Evolutionary conservation across 169 alveolate species (phyloP).

Genomic region (Plasmodium cynomolgi): DNA sequence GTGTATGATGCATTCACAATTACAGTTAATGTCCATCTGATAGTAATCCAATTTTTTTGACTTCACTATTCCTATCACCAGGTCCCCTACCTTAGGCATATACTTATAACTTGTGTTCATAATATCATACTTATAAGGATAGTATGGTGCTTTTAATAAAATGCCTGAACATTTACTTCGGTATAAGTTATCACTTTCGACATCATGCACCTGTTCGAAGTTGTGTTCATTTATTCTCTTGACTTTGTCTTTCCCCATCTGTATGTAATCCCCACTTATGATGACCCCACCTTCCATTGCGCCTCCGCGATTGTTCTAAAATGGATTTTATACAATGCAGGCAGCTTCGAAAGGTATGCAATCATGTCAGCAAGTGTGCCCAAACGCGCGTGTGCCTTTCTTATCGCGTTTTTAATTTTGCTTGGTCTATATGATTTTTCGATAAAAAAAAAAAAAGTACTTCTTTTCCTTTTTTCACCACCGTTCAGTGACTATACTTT

Average conservation of each 20-base stretch:
- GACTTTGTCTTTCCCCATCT: slow-evolving; percentile 10
- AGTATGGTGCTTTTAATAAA: slow-evolving; percentile 50
- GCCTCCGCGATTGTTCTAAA: background rate
- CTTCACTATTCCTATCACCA: slow-evolving; percentile 81
- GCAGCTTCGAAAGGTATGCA: background rate
- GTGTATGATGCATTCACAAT: slow-evolving; percentile 78
- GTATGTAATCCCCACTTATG: slow-evolving; percentile 46
- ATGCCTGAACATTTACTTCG: slow-evolving; percentile 70
- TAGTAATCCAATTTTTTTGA: slow-evolving; percentile 80
- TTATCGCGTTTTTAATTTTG: background rate
- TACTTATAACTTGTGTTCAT: slow-evolving; percentile 76
- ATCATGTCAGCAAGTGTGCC: background rate
- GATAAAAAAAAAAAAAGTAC: background rate
- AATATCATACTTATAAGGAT: slow-evolving; percentile 58
- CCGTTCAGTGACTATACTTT: background rate
- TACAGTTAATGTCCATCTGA: slow-evolving; percentile 79
- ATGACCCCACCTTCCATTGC: slow-evolving; percentile 49
- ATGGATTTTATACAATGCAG: background rate
- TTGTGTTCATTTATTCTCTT: slow-evolving; percentile 38
- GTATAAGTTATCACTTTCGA: slow-evolving; percentile 31
- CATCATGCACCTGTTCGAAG: slow-evolving; percentile 33
- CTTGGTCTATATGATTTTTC: background rate
- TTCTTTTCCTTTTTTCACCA: background rate
- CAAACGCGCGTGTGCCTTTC: background rate
- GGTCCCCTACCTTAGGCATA: slow-evolving; percentile 84